Base-by-base conservation (phyloP, 306 rosid species). In the Alnus rubra region DNA sequence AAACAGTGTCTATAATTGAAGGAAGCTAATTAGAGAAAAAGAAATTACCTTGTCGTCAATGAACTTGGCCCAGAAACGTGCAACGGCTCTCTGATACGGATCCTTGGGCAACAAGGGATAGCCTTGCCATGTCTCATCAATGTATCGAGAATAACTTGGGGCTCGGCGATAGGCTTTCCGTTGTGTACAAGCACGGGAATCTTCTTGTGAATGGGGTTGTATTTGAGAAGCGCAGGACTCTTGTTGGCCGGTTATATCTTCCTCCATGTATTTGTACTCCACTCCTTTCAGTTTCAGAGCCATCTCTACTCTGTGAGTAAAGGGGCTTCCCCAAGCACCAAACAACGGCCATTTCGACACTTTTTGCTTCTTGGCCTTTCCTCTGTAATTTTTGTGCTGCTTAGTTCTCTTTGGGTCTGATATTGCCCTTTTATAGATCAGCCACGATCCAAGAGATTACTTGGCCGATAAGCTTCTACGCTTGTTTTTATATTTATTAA, bases 61-160 rank as follows among this genome's bases (percentile, higher is more conserved):
- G 65, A 82, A 86, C 56, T 74, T 81, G 31, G 87, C 86, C 88
- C 90, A 87, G 51, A 87, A 87, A 35, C 80, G 83, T 0, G 84
- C 81, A 3, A 45, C 42, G 19, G 90, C 84, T 70, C 64, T 78
- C 15, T 81, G 70, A 7, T 47, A 63, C 8, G 84, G 86, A 30
- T 76, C 59, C 30, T 13, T 14, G 2, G 90, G 88, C 70, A 87
- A 77, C 28, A 87, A 48, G 23, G 82, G 65, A 44, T 59, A 53
- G 10, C 44, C 33, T 73, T 31, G 51, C 82, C 82, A 71, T 3
- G 15, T 51, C 31, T 79, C 73, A 2, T 79, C 82, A 35, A 79
- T 79, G 65, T 79, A 79, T 10, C 82, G 0, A 79, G 73, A 28
- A 79, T 79, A n/a, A 73, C 67, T 9, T 48, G 64, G 50, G 67